phyloP scores from a whole-genome alignment of 2,329 filamentous ascomycete species.

The Didymella pinodella region DNA sequence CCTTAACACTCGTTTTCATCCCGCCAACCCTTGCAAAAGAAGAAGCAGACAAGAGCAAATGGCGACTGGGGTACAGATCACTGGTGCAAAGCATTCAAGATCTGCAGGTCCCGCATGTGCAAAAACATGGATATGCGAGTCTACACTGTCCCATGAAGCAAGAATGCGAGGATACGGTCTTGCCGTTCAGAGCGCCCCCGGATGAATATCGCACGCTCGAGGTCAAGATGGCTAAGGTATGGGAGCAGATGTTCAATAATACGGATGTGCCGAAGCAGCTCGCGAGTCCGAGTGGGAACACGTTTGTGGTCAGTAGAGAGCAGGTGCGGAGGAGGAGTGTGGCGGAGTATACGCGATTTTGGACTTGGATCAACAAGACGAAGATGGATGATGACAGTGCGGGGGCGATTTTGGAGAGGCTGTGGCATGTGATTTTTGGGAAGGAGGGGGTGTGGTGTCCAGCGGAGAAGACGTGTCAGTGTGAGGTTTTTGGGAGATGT shows the following conservation, averaged over 20 bases:
- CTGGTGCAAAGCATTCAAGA: constrained; percentile 23
- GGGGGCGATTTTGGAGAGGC: constrained; percentile 35
- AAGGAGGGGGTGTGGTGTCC: constrained; percentile 37
- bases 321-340: constrained; percentile 39
- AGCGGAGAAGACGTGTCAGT: constrained; percentile 32
- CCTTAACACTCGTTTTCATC: constrained; percentile 32
- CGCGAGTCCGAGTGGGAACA: constrained; percentile 55
- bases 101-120: constrained; percentile 50
- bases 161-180: constrained; percentile 49
- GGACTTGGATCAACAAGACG: constrained; percentile 37
- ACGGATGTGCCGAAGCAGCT: constrained; percentile 51
- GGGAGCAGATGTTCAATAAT: constrained; percentile 55
- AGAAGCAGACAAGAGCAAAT: not conserved
- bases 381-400: constrained; percentile 38
- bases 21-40: constrained; percentile 16
- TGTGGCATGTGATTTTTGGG: constrained; percentile 42
- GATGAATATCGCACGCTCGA: constrained; percentile 37
- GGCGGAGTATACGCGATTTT: constrained; percentile 40
- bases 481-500: constrained; percentile 35
- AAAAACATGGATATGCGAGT: constrained; percentile 51
- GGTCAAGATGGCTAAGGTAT: constrained; percentile 45
- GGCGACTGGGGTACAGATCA: not conserved
- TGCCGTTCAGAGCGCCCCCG: constrained; percentile 38
- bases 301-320: constrained; percentile 45
- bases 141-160: constrained; percentile 49